A percentile compares a stretch with the other conserved stretches of the same genome.
Conservation (phyloP, 441 rosid genomes). For the Brassica hybrid region DNA sequence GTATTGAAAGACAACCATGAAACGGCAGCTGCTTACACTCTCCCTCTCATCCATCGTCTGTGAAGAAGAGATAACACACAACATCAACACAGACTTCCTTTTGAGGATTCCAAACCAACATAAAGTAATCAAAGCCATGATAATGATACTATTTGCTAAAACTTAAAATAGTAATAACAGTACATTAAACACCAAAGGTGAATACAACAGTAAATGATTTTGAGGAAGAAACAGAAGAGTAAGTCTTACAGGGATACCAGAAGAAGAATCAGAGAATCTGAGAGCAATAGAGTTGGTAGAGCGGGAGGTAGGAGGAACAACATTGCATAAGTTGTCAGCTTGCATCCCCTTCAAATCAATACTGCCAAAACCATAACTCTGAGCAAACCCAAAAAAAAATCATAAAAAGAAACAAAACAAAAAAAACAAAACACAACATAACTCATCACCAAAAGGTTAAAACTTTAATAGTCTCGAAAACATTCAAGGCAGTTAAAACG, state of each 20-base stretch:
- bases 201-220: not conserved
- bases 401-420: slow-evolving; percentile 28
- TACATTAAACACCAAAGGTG: not conserved
- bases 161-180: not conserved
- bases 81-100: slow-evolving; percentile 17
- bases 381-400: slow-evolving; percentile 58
- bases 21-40: slow-evolving; percentile 54
- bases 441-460: slow-evolving; percentile 8
- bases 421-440: slow-evolving; percentile 26
- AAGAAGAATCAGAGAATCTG: slow-evolving; percentile 64
- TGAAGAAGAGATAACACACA: slow-evolving; percentile 17
- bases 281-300: slow-evolving; percentile 89
- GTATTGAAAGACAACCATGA: slow-evolving; percentile 88
- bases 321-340: slow-evolving; percentile 81
- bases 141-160: not conserved
- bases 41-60: slow-evolving; percentile 60
- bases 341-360: slow-evolving; percentile 94
- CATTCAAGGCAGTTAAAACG: slow-evolving; percentile 20
- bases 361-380: slow-evolving; percentile 94
- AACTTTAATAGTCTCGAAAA: not conserved
- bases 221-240: slow-evolving; percentile 8
- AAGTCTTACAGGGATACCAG: slow-evolving; percentile 71
- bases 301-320: slow-evolving; percentile 87
- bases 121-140: slow-evolving; percentile 5
- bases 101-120: not conserved